phyloP scores from a whole-genome alignment of 768 basidiomycete species.

The Tricholoma saponaceum region DNA sequence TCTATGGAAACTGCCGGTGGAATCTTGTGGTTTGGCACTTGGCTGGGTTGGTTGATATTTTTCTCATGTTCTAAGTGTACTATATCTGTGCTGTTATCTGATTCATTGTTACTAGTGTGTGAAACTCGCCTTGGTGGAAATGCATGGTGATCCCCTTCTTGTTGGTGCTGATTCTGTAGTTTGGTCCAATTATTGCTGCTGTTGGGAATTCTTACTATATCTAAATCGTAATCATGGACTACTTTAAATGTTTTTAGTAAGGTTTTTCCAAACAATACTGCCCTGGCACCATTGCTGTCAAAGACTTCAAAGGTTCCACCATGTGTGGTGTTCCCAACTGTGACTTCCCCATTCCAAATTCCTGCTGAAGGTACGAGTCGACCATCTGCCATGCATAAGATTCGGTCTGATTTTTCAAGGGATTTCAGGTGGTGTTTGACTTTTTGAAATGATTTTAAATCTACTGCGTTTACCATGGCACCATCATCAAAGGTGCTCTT shows the following conservation, averaged over 20 bases:
- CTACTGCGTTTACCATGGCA: neutral
- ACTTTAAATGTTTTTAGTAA: conserved; percentile 16
- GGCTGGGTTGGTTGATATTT: conserved; percentile 11
- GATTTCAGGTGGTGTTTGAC: neutral
- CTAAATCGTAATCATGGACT: no score
- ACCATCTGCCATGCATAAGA: conserved; percentile 22
- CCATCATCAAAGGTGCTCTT: no score
- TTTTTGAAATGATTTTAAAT: neutral
- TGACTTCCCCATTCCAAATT: conserved; percentile 3
- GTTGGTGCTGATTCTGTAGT: neutral
- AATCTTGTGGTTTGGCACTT: no score
- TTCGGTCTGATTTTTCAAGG: conserved; percentile 1
- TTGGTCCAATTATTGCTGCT: neutral
- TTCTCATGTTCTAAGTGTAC: conserved; percentile 1
- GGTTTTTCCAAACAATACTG: conserved; percentile 28
- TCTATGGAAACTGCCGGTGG: neutral
- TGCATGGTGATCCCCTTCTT: no score
- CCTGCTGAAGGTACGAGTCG: conserved; percentile 4
- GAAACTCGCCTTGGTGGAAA: neutral
- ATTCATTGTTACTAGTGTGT: no score
- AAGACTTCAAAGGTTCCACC: conserved; percentile 19
- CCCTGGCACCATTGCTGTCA: conserved; percentile 22
- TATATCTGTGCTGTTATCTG: no score
- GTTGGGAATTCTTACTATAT: no score
- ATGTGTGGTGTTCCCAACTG: neutral